Evolutionary conservation across 1,284 basidiomycete genomes (phyloP), one percentile per base, ranked within the genome.

Genomic region (Naganishia albida): DNA sequence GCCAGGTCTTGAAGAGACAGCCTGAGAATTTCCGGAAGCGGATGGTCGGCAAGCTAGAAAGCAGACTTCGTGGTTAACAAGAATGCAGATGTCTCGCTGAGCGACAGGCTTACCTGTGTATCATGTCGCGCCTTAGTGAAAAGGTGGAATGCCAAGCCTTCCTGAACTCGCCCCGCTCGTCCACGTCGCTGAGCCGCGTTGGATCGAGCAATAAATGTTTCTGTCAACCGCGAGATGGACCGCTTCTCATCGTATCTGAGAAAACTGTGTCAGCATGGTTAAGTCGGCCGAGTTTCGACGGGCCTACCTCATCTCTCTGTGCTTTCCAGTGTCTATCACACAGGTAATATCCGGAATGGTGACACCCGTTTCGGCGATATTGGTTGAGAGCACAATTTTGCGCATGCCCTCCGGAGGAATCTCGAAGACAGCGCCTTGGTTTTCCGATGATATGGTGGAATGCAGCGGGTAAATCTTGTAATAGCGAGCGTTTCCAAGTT

Each of bases 281-380:
- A 8, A 43, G 39, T 48, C 15, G 30, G 26, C 52, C 38, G 63
- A 38, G n/a, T 46, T 1, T 26, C 12, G 13, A 4, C 42, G 12
- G 6, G 70, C 72, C 63, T 69, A 89, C 88, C 89, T 85, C 88
- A 95, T 94, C 80, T 93, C 83, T 68, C 90, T 85, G 75, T 99
- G 94, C 75, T 93, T 94, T 54, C 96, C 96, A 0, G 88, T 86
- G 76, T 99, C 96, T 65, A 99, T 94, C 15, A 99, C 96, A 72
- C 93, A 95, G 2, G 95, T 98, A 65, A 98, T 91, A 73, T 99
- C 96, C 4, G 95, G 95, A 66, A 99, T 98, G 0, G 95, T 99
- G 67, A 99, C 90, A 76, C 95, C 95, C 16, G 92, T 96, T 76
- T 96, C 92, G 30, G 90, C 87, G 70, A 91, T 88, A 72, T 89